A percentile compares a stretch with the other conserved stretches of the same genome.
Conservation (phyloP, 2,329 filamentous ascomycete species). For the Claviceps sp. region DNA sequence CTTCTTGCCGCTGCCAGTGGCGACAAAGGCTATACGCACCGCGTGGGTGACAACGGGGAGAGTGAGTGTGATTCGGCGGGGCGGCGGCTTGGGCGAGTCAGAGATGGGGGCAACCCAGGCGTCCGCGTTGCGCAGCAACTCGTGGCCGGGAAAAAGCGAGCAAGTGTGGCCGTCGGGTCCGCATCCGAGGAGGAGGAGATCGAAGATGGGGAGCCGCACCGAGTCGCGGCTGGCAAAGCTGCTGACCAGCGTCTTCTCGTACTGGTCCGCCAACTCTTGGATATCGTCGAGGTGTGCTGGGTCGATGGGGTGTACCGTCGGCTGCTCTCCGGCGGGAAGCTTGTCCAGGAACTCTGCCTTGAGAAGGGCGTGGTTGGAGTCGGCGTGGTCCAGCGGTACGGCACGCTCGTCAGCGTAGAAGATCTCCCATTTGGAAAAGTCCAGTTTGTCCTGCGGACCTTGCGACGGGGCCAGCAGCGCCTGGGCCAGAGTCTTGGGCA, state of each 20-base stretch:
- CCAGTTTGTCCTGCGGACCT: slow-evolving; percentile 46
- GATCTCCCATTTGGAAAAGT: slow-evolving; percentile 87
- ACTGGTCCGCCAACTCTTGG: slow-evolving; percentile 85
- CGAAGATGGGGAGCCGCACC: slow-evolving; percentile 89
- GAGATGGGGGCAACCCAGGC: slow-evolving; percentile 89
- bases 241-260: slow-evolving; percentile 75
- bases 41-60: slow-evolving; percentile 83
- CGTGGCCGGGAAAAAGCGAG: slow-evolving; percentile 85
- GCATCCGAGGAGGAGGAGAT: slow-evolving; percentile 83
- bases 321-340: slow-evolving; percentile 55
- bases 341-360: slow-evolving; percentile 82
- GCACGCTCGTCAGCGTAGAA: slow-evolving; percentile 98
- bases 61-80: slow-evolving; percentile 80
- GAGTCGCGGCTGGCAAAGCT: slow-evolving; percentile 87
- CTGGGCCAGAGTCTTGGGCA: slow-evolving; percentile 76
- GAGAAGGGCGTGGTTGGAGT: slow-evolving; percentile 87
- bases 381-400: slow-evolving; percentile 78
- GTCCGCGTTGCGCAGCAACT: slow-evolving; percentile 69
- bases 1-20: slow-evolving; percentile 80
- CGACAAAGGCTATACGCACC: slow-evolving; percentile 78
- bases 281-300: slow-evolving; percentile 51
- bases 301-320: slow-evolving; percentile 71
- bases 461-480: slow-evolving; percentile 53
- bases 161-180: slow-evolving; percentile 96
- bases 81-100: slow-evolving; percentile 89